These are phyloP conservation scores for Corynascus novoguineensis DNA, from an alignment of 495 filamentous ascomycete species.

Conservation along the genomic window DNA sequence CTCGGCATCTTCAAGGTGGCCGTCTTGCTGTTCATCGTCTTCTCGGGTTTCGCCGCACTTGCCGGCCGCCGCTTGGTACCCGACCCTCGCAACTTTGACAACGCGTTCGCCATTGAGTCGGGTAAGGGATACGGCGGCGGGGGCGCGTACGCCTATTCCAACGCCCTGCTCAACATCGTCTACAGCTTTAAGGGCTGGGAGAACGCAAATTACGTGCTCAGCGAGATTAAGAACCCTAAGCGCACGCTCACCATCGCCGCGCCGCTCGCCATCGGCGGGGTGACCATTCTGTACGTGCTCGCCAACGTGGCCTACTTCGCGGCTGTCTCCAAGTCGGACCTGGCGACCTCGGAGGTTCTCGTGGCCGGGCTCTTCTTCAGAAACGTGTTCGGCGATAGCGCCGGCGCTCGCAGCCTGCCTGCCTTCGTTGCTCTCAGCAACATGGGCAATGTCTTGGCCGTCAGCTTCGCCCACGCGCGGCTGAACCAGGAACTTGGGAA, in stretches of 20 bases:
- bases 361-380: slow-evolving; percentile 46
- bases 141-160: slow-evolving; percentile 38
- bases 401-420: slow-evolving; percentile 45
- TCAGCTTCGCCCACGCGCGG: slow-evolving; percentile 50
- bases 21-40: slow-evolving; percentile 57
- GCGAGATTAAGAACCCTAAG: slow-evolving; percentile 56
- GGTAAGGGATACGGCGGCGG: slow-evolving; percentile 40
- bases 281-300: slow-evolving; percentile 57
- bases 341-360: slow-evolving; percentile 45
- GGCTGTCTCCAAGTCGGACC: slow-evolving; percentile 42
- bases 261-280: slow-evolving; percentile 50
- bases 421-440: slow-evolving; percentile 58
- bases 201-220: slow-evolving; percentile 50
- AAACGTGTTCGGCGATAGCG: slow-evolving; percentile 40
- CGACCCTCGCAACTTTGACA: slow-evolving; percentile 30
- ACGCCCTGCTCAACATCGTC: slow-evolving; percentile 44
- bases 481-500: slow-evolving; percentile 65
- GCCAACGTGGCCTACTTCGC: slow-evolving; percentile 60
- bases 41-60: slow-evolving; percentile 48
- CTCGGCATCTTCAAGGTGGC: slow-evolving; percentile 62
- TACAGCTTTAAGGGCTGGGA: slow-evolving; percentile 49
- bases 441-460: slow-evolving; percentile 53
- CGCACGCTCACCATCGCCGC: slow-evolving; percentile 58
- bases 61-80: slow-evolving; percentile 16
- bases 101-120: slow-evolving; percentile 33